phyloP scores from a whole-genome alignment of 2,329 filamentous ascomycete genomes.

The Graphilbum sp. region DNA sequence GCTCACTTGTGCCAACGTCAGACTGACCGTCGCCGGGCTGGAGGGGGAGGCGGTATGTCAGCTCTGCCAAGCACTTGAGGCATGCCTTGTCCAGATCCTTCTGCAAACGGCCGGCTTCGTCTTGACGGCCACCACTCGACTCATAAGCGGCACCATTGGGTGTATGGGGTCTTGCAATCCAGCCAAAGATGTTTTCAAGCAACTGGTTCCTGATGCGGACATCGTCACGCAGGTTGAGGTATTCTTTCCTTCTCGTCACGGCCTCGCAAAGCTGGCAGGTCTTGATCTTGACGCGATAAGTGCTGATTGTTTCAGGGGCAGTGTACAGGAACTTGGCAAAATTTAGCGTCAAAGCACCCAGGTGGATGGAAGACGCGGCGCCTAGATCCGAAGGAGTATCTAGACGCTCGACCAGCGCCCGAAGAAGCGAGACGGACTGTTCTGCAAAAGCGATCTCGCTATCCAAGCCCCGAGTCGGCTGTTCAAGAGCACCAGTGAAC shows the following conservation, averaged over 20 bases:
- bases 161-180: constrained; percentile 46
- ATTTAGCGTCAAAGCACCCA: constrained; percentile 46
- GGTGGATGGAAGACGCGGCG: constrained; percentile 44
- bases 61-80: constrained; percentile 45
- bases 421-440: constrained; percentile 47
- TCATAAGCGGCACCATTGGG: constrained; percentile 24
- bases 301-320: constrained; percentile 35
- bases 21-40: constrained; percentile 49
- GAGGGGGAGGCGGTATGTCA: constrained; percentile 49
- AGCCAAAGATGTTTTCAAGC: constrained; percentile 50
- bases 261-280: constrained; percentile 51
- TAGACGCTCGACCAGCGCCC: constrained; percentile 45
- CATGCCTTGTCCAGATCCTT: constrained; percentile 51
- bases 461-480: constrained; percentile 35
- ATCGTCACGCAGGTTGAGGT: constrained; percentile 51
- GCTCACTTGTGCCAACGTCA: constrained; percentile 49
- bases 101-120: constrained; percentile 42
- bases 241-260: constrained; percentile 49
- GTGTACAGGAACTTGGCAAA: constrained; percentile 52
- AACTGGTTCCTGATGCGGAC: constrained; percentile 53
- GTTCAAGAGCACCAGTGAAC: constrained; percentile 38
- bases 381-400: constrained; percentile 47
- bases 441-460: constrained; percentile 50
- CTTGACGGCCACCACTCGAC: constrained; percentile 27
- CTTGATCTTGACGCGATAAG: constrained; percentile 49